Base-by-base conservation (phyloP, 2,329 filamentous ascomycete species). In the Penicillium aurantiogriseum region DNA sequence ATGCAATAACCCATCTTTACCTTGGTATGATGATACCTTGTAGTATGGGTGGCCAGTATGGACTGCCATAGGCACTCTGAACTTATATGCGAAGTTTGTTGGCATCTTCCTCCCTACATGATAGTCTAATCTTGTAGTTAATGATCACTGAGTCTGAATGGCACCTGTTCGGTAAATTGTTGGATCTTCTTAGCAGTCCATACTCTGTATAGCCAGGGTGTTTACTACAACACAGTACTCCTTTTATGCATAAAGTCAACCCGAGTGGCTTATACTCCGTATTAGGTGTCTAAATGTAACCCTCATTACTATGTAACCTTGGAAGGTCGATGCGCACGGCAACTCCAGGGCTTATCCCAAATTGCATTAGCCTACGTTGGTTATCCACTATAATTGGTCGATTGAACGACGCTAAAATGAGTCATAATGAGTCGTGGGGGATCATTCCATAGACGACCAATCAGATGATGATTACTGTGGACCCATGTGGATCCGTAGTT, bases 361-460 rank as follows among this genome's bases (percentile, higher is more conserved):
- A 33, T 1, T 7, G 3, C 2, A 19, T n/a, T 39, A 36, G 53
- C n/a, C 19, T 39, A 23, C 13, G 6, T 5, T 6, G 29, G 10
- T 11, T n/a, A 3, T 27, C 5, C 3, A 23, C 5, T 47, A 2
- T 59, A 42, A 64, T 60, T 59, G 58, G 64, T n/a, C 47, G 39
- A 39, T 52, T 23, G 5, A 25, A 10, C 17, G 1, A 27, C 64
- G 43, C 63, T 65, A 66, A 65, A 66, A 67, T 67, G 65, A 67
- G 65, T 67, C 65, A 67, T 57, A n/a, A 59, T 67, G 65, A 67
- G 63, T 67, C 63, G 27, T 57, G 46, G 27, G 39, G 42, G 40
- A 48, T 19, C 43, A 31, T 40, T 31, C 11, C 8, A 31, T 19
- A 7, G 2, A 13, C 2, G 11, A 25, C 63, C 63, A 66, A 66